Percentiles rank a stretch among this genome's conserved stretches.
Evolutionary conservation across 441 rosid genomes (phyloP).

Genomic region (Eruca vesicaria): DNA sequence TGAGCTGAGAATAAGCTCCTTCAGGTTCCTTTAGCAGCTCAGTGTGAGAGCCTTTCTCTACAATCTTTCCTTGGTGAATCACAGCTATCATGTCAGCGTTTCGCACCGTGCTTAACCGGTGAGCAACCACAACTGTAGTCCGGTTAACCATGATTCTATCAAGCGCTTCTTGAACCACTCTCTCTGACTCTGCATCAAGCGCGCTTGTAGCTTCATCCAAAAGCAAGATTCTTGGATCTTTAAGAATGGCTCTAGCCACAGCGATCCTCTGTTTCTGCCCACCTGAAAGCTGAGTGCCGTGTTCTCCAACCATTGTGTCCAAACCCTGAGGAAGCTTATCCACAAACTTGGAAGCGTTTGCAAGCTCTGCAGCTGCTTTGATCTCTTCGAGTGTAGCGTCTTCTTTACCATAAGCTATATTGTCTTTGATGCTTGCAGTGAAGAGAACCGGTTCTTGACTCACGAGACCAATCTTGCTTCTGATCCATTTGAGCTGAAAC

Average conservation of each 20-base stretch:
- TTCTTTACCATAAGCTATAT: conserved; percentile 73
- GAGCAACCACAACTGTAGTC: conserved; percentile 76
- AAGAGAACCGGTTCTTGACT: conserved; percentile 86
- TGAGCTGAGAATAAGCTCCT: conserved; percentile 52
- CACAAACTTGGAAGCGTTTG: conserved; percentile 76
- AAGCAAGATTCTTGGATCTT: conserved; percentile 67
- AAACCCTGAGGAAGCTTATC: conserved; percentile 85
- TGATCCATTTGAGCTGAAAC: conserved; percentile 73
- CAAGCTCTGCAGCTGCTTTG: conserved; percentile 62
- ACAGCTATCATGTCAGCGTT: conserved; percentile 71
- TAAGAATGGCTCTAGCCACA: conserved; percentile 80
- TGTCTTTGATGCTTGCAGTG: conserved; percentile 65
- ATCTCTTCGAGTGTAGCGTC: conserved; percentile 65
- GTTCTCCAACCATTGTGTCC: conserved; percentile 89
- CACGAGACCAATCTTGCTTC: conserved; percentile 78
- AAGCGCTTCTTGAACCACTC: conserved; percentile 71
- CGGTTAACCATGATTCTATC: conserved; percentile 72
- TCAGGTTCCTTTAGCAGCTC: conserved; percentile 42
- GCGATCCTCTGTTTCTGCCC: conserved; percentile 91
- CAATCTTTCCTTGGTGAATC: conserved; percentile 62
- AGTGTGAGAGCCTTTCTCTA: conserved; percentile 53
- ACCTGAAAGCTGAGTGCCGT: conserved; percentile 78
- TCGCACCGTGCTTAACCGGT: conserved; percentile 64
- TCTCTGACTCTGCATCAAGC: conserved; percentile 75
- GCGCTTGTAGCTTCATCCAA: conserved; percentile 88